Conservation (phyloP, 768 basidiomycete genomes). For the Collybiopsis luxurians region DNA sequence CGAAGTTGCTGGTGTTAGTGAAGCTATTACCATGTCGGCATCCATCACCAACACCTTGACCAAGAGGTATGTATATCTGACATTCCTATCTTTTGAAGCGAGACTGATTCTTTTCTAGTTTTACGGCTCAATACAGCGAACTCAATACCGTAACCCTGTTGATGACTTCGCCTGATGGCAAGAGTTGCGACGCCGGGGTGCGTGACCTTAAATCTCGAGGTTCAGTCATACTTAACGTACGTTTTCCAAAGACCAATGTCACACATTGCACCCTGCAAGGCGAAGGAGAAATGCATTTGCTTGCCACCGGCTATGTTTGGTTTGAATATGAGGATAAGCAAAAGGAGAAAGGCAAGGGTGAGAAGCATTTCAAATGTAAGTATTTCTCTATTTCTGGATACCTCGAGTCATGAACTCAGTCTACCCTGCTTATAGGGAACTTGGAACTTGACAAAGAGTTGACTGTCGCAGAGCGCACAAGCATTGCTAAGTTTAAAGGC, state of each 20-base stretch:
- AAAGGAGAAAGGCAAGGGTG: not conserved
- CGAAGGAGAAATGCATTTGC: not conserved
- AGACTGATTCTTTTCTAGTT: not conserved
- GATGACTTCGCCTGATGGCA: not conserved
- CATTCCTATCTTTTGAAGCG: too few species aligned
- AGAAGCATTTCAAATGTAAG: not conserved
- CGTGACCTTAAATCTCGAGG: not conserved
- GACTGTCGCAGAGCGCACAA: too few species aligned
- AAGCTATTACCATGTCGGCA: not conserved
- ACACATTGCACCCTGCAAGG: not conserved
- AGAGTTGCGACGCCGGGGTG: not conserved
- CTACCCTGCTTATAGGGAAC: too few species aligned
- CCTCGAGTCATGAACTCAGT: too few species aligned
- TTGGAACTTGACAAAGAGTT: too few species aligned
- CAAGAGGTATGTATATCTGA: not conserved
- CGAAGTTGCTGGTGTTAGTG: not conserved
- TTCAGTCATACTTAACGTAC: not conserved
- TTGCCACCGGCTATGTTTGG: not conserved
- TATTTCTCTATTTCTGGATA: not conserved
- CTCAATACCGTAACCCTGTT: not conserved
- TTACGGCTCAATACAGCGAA: not conserved
- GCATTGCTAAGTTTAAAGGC: too few species aligned
- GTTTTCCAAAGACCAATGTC: not conserved
- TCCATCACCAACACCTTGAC: not conserved
- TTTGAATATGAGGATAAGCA: not conserved